Evolutionary conservation across 164 flowering plant species (phyloP), one percentile per base, ranked within the genome.

Genomic region (Santalum album): DNA sequence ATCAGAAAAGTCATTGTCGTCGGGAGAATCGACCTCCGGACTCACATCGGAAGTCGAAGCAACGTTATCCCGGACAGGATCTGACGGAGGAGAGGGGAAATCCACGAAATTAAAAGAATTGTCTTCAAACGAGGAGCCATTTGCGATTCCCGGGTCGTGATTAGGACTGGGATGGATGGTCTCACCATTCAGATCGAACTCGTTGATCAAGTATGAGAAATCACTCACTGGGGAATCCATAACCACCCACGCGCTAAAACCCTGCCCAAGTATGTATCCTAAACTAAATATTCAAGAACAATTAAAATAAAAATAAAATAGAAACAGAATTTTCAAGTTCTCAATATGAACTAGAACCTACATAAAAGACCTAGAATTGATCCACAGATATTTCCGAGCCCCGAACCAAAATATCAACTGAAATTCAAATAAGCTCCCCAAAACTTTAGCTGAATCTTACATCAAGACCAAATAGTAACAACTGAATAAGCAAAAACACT

Each of bases 1-100:
- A 50, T 76, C 86, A 2, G 77, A 68, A 11, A 51, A 61, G 49
- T 78, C 80, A 49, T 32, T 35, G 24, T 79, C 80, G 51, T 71
- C 72, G 1, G 63, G 66, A 49, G 72, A 68, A 11, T 57, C 72
- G 16, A 58, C 64, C 44, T 56, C 78, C 1, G 55, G 24, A 24
- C 69, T 70, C 52, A 38, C 25, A 25, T 26, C 32, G 12, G 55
- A 29, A 18, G 57, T 42, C n/a, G 47, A 53, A 54, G 46, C 51
- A 25, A 55, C 55, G 23, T 22, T 42, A 25, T 50, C 51, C 12
- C n/a, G n/a, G n/a, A n/a, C n/a, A n/a, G 32, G 49, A 22, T 51
- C 50, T 10, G 53, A 22, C 7, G 38, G 42, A 43, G 43, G 16
- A 24, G n/a, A 14, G 39, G 46, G 53, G 27, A 12, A 34, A 47